Percentiles rank a stretch among this genome's conserved stretches.
phyloP scores from a whole-genome alignment of 2,329 filamentous ascomycete species.

The Cladophialophora exuberans region DNA sequence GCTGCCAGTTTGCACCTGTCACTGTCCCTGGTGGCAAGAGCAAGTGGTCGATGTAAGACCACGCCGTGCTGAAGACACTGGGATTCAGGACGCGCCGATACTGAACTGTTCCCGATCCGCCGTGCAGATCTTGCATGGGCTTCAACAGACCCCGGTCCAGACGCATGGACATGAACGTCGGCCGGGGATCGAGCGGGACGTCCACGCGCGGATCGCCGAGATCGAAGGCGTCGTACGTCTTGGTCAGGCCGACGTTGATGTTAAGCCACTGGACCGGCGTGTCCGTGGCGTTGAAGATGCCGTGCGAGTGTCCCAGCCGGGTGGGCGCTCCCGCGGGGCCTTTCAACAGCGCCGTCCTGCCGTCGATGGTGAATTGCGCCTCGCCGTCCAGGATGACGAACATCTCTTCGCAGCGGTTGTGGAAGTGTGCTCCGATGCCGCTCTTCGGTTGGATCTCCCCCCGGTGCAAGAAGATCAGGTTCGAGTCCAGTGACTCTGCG shows the following conservation, averaged over 20 bases:
- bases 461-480: neutral
- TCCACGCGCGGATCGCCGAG: neutral
- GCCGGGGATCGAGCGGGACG: neutral
- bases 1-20: neutral
- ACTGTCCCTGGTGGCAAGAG: neutral
- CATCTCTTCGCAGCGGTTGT: constrained; percentile 4
- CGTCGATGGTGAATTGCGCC: constrained; percentile 4
- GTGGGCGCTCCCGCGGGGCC: neutral
- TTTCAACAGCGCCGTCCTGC: constrained; percentile 1
- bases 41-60: constrained; percentile 1
- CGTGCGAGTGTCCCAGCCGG: constrained; percentile 2
- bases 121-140: neutral
- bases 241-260: constrained; percentile 2
- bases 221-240: constrained; percentile 5
- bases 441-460: neutral
- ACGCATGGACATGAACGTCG: constrained; percentile 4
- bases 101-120: neutral
- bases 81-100: neutral
- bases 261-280: constrained; percentile 4
- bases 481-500: neutral
- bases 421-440: constrained; percentile 1
- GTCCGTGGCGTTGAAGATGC: neutral
- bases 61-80: constrained; percentile 1
- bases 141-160: neutral
- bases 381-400: constrained; percentile 5